phyloP scores from a whole-genome alignment of 306 rosid species.

The Medicago truncatula region MtrunA17r5.0-ANR NC_053049.1:27300001-27300500 shows the following conservation, averaged over 20 bases:
- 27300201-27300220: constrained; percentile 92
- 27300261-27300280: constrained; percentile 98
- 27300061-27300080: no score
- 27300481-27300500: constrained; percentile 96
- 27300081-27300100: no score
- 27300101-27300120: no score
- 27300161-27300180: constrained; percentile 84
- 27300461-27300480: constrained; percentile 94
- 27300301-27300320: constrained; percentile 94
- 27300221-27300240: constrained; percentile 98
- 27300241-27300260: constrained; percentile 95
- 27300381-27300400: constrained; percentile 94
- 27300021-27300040: no score
- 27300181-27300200: constrained; percentile 90
- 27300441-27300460: constrained; percentile 60
- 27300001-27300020: not conserved
- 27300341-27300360: constrained; percentile 90
- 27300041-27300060: not conserved
- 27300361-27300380: constrained; percentile 90
- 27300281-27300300: constrained; percentile 90
- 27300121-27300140: not conserved
- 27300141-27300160: constrained; percentile 26
- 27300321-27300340: constrained; percentile 98
- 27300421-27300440: constrained; percentile 27
- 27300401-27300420: constrained; percentile 94